Percentiles rank a stretch among this genome's conserved stretches.
phyloP scores from a whole-genome alignment of 208 protist species.

The Leishmania martiniquensis region DNA sequence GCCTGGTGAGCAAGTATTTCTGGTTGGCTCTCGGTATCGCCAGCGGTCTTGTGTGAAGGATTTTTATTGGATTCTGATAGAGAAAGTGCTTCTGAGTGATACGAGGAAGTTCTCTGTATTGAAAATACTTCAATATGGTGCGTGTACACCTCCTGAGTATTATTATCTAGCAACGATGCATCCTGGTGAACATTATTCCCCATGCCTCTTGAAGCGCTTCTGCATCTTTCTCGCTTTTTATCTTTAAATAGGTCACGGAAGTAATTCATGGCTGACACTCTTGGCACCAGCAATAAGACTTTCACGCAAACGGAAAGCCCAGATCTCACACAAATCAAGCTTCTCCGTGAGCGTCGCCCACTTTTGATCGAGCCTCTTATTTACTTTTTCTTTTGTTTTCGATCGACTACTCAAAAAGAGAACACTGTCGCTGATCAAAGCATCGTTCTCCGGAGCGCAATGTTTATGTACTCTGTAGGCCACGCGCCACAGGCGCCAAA shows the following conservation, averaged over 20 bases:
- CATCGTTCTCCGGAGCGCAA: not conserved
- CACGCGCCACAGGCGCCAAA: not conserved
- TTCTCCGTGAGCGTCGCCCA: not conserved
- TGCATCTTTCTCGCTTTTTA: constrained; percentile 17
- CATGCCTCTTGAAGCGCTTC: constrained; percentile 8
- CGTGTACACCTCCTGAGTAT: not conserved
- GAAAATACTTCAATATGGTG: not conserved
- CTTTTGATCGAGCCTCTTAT: not conserved
- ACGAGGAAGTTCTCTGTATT: not conserved
- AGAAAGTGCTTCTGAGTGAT: not conserved
- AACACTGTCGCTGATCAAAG: not conserved
- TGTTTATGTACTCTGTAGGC: not conserved
- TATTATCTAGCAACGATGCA: not conserved
- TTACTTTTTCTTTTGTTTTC: constrained; percentile 2
- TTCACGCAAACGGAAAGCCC: not conserved
- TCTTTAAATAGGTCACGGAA: constrained; percentile 26
- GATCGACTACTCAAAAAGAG: not conserved
- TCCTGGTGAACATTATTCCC: constrained; percentile 11
- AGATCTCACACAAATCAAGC: not conserved
- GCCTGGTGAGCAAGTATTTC: not conserved
- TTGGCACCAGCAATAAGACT: not conserved
- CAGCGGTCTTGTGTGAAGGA: constrained; percentile 9
- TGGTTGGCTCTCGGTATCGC: not conserved
- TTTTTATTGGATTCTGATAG: constrained; percentile 14
- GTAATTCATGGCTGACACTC: constrained; percentile 17